Base-by-base conservation (phyloP, 306 rosid species). In the Ammopiptanthus mongolicus region DNA sequence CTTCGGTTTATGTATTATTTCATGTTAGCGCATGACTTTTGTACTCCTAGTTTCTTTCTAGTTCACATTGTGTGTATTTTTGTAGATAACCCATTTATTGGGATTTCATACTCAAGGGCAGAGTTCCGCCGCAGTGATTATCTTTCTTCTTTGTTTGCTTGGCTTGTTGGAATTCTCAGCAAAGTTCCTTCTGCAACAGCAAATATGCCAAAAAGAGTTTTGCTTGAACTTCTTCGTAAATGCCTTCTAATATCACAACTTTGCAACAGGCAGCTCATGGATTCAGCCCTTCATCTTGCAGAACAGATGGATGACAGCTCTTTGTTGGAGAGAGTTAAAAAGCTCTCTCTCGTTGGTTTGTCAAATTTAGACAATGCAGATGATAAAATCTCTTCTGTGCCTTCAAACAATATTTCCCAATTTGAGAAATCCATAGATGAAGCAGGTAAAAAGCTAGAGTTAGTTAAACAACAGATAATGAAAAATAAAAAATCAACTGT, bases 111-210 rank as follows among this genome's bases (percentile, higher is more conserved):
- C 69, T n/a, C 64, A 3, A 67, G 71, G 76, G n/a, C 66, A 66
- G 83, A 52, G 75, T 62, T 77, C 67, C 23, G 36, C 66, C 85
- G 51, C 73, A 79, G 77, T 59, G 78, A 84, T 67, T 82, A 72
- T 59, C 91, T 92, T 39, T 83, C 92, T 73, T 85, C 86, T 81
- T 80, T 92, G 82, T 96, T 96, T 77, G 75, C 80, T 17, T 92
- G 98, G 99, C 87, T 92, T 52, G 87, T 85, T 63, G 76, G 75
- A 73, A 86, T 72, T 77, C 86, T 87, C 22, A 71, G 85, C 42
- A 77, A 76, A 78, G 59, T 70, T n/a, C 75, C 71, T 62, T 79
- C 83, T 8, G 78, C 74, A 13, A 81, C 82, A 48, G 62, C 74
- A 75, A 74, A 64, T 65, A 28, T 84, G 58, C 82, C 96, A 0